These are phyloP conservation scores for Chrysanthemum lavandulifolium DNA, from an alignment of 129 eudicot genomes.

Conservation along the genomic window DNA sequence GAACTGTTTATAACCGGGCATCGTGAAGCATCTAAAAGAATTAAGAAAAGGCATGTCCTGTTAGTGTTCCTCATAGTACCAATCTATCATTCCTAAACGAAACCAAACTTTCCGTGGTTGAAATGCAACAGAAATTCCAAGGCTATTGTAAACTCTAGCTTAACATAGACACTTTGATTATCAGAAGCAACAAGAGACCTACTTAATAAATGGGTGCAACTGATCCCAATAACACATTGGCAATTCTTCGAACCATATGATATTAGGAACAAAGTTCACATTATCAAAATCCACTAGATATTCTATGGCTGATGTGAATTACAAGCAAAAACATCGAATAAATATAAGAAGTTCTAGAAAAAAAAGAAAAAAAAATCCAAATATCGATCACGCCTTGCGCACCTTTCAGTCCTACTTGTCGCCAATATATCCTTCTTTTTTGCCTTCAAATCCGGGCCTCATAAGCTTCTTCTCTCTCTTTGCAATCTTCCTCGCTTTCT, in stretches of 20 bases:
- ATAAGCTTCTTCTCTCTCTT: conserved; percentile 96
- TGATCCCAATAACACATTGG: not conserved
- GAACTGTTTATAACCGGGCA: too few relatives aligned
- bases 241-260: conserved; percentile 11
- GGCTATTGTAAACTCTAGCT: too few relatives aligned
- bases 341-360: conserved; percentile 8
- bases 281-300: conserved; percentile 7
- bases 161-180: too few relatives aligned
- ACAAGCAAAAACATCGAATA: conserved; percentile 3
- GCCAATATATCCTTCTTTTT: conserved; percentile 81
- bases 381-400: conserved; percentile 2
- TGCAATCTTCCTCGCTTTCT: conserved; percentile 89
- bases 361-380: conserved; percentile 24
- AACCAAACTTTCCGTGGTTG: too few relatives aligned
- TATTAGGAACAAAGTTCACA: conserved; percentile 1
- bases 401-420: conserved; percentile 31
- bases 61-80: too few relatives aligned
- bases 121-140: too few relatives aligned
- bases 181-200: not conserved
- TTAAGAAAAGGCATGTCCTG: too few relatives aligned
- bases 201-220: not conserved
- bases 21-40: too few relatives aligned
- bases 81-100: too few relatives aligned
- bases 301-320: not conserved
- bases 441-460: conserved; percentile 98